phyloP scores from a whole-genome alignment of 2,329 filamentous ascomycete genomes.

The Tolypocladium pustulatum region DNA sequence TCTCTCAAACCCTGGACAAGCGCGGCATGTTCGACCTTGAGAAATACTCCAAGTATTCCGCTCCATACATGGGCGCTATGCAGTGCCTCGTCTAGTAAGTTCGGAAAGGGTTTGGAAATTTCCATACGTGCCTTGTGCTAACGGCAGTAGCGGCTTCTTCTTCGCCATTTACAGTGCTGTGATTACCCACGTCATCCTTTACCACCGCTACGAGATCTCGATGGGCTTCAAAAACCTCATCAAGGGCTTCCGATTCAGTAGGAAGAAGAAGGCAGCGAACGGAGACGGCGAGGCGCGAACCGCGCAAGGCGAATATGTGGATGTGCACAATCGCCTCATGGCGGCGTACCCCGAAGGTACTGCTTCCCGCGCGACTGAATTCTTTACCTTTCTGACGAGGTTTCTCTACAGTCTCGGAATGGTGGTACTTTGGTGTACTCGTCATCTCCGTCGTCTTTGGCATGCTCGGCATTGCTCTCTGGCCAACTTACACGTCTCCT shows the following conservation, averaged over 20 bases:
- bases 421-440: constrained; percentile 33
- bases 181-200: constrained; percentile 27
- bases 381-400: too few relatives aligned
- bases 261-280: constrained; percentile 9
- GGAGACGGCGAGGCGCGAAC: not conserved
- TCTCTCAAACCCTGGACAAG: constrained; percentile 20
- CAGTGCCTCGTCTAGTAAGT: constrained; percentile 19
- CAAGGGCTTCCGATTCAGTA: constrained; percentile 15
- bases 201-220: constrained; percentile 26
- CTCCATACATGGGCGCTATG: constrained; percentile 27
- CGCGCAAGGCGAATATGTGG: constrained; percentile 11
- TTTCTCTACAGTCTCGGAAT: constrained; percentile 25
- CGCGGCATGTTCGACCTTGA: constrained; percentile 23
- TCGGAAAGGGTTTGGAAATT: too few relatives aligned
- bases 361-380: not conserved
- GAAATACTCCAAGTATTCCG: constrained; percentile 30
- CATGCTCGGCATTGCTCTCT: constrained; percentile 22
- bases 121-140: not conserved
- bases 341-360: constrained; percentile 27
- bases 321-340: constrained; percentile 39
- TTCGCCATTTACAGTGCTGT: constrained; percentile 30
- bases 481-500: constrained; percentile 30
- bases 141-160: constrained; percentile 18
- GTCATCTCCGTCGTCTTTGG: constrained; percentile 20
- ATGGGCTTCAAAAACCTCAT: constrained; percentile 22